Percentiles rank a stretch among this genome's conserved stretches.
Conservation (phyloP, 2,329 filamentous ascomycete species). For the Xylariaceae sp. region DNA sequence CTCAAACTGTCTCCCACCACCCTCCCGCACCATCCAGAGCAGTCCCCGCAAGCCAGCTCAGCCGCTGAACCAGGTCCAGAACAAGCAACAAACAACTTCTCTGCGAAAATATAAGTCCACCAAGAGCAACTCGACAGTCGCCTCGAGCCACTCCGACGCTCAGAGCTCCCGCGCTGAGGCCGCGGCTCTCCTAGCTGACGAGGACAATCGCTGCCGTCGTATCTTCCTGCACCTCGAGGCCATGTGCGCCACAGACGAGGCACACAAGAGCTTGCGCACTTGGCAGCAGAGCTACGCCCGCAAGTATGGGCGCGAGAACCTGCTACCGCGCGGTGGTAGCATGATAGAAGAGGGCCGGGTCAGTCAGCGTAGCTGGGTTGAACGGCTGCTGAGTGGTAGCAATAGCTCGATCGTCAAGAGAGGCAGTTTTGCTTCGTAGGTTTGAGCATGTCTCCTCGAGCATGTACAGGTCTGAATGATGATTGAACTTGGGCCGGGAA, state of each 20-base stretch:
- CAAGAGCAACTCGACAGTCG: not conserved
- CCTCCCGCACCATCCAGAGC: not conserved
- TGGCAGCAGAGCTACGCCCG: conserved; percentile 50
- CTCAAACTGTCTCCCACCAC: not conserved
- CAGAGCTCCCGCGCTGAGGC: conserved; percentile 1
- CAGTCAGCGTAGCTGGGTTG: conserved; percentile 20
- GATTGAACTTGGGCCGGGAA: too few relatives aligned
- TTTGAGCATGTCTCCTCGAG: too few relatives aligned
- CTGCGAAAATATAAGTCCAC: conserved; percentile 1
- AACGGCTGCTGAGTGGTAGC: conserved; percentile 20
- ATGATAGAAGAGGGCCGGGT: conserved; percentile 12
- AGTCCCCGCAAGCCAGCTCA: not conserved
- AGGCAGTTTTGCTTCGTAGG: conserved; percentile 5
- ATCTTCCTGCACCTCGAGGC: conserved; percentile 44
- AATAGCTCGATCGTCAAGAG: conserved; percentile 4
- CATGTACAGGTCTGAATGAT: too few relatives aligned
- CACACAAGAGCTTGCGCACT: conserved; percentile 40
- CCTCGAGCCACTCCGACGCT: not conserved
- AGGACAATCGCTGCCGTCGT: conserved; percentile 39
- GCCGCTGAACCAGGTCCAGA: not conserved
- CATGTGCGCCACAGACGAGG: conserved; percentile 43
- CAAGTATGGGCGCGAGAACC: conserved; percentile 28
- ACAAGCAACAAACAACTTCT: too few relatives aligned
- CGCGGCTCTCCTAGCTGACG: conserved; percentile 25
- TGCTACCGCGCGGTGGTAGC: conserved; percentile 35